phyloP scores from a whole-genome alignment of 768 basidiomycete genomes.

The Naganishia onofrii region DNA sequence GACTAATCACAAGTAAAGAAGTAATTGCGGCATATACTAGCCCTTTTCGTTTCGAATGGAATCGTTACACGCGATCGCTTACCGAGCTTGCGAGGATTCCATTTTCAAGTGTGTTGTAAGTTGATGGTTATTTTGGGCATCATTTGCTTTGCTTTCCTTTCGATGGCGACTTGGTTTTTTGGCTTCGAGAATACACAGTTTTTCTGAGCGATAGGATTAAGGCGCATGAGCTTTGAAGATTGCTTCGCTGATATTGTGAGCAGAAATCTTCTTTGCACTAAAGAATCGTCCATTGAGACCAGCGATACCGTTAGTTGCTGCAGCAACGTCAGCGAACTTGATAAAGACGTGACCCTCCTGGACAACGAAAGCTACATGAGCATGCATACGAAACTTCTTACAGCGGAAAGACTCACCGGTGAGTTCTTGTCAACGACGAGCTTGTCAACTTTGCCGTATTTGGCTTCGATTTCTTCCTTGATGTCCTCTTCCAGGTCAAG shows the following conservation, averaged over 20 bases:
- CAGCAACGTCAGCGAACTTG: slow-evolving; percentile 76
- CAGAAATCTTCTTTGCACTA: slow-evolving; percentile 82
- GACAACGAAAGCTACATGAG: background rate
- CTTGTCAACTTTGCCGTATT: slow-evolving; percentile 80
- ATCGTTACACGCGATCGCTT: slow-evolving; percentile 14
- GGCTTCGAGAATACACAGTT: background rate
- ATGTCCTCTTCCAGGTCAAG: slow-evolving; percentile 94
- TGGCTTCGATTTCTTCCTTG: slow-evolving; percentile 84
- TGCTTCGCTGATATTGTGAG: slow-evolving; percentile 84
- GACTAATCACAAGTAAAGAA: slow-evolving; percentile 3
- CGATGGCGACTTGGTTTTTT: background rate
- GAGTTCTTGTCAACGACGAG: slow-evolving; percentile 94
- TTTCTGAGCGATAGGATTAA: background rate
- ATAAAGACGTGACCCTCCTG: slow-evolving; percentile 92
- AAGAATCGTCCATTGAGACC: slow-evolving; percentile 97
- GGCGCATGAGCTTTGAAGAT: slow-evolving; percentile 56
- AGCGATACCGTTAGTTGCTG: slow-evolving; percentile 77
- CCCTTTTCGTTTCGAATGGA: background rate
- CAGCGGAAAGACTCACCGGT: slow-evolving; percentile 60
- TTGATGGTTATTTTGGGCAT: background rate
- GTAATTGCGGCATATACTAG: background rate
- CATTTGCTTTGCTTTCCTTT: background rate
- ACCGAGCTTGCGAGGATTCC: slow-evolving; percentile 12
- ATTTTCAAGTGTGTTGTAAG: background rate
- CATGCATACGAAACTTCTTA: background rate